Base-by-base conservation (phyloP, 2,329 filamentous ascomycete genomes). In the Trichoderma harzianum region DNA sequence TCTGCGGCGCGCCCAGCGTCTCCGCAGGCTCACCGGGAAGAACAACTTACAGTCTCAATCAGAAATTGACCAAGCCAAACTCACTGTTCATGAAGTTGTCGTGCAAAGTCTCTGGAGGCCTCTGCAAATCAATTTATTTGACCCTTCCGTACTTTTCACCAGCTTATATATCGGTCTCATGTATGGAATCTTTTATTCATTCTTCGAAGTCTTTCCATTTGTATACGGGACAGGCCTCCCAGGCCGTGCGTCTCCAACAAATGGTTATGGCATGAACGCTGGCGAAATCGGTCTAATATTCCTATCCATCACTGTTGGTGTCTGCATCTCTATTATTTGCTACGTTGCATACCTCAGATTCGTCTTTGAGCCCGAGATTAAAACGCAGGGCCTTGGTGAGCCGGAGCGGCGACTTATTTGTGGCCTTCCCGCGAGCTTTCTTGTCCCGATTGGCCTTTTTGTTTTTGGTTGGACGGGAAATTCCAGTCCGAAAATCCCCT, bases 131-230 rank as follows among this genome's bases (percentile, higher is more conserved):
- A 68, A 68, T 32, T 11, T 68, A 3, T 47, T 60, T 7, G 53
- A 68, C 24, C 65, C 65, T 3, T 68, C 65, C 8, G 53, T 60
- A 14, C 65, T 68, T 53, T 68, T 68, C 18, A 68, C 65, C 3
- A 60, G 53, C 26, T 43, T 60, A 7, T 60, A 68, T 18, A 68
- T 12, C 5, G 65, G 32, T 3, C 32, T 67, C 18, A 60, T 68
- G 53, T 68, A 68, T 6, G 53, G 32, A 5, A 68, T 58, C 5
- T 68, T 68, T 10, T 68, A 60, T 21, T 68, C 65, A 1, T 68
- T 68, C 28, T 68, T 68, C 24, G 65, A 68, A 60, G 51, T 60
- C 10, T 68, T 68, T 6, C 65, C 65, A 5, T 60, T 68, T 7
- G 53, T 68, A 3, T 68, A 68, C 10, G 24, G 53, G 3, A 67